These are phyloP conservation scores for Lanmaoa rubissima DNA, from an alignment of 768 basidiomycete species.

Conservation along the genomic window DNA sequence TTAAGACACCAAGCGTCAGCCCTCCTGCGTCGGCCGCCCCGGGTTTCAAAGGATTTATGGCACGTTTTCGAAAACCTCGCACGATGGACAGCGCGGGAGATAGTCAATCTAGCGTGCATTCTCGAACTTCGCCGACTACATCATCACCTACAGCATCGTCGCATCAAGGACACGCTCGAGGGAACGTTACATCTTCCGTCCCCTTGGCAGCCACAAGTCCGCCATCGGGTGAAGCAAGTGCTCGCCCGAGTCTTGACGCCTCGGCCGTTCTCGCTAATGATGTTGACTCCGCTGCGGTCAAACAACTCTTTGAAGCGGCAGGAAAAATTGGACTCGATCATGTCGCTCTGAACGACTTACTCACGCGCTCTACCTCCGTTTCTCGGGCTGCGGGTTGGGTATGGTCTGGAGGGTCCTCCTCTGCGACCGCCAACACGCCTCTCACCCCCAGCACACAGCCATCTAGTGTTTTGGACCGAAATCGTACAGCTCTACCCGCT, in stretches of 20 bases:
- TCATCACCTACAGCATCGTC: slow-evolving; percentile 35
- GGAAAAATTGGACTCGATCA: slow-evolving; percentile 74
- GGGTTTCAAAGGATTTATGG: slow-evolving; percentile 78
- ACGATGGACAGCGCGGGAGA: slow-evolving; percentile 25
- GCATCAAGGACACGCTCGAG: slow-evolving; percentile 33
- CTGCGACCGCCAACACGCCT: slow-evolving; percentile 8
- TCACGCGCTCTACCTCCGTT: slow-evolving; percentile 69
- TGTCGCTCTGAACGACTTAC: slow-evolving; percentile 62
- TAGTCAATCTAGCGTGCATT: slow-evolving; percentile 32
- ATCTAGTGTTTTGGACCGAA: slow-evolving; percentile 11
- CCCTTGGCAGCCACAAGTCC: slow-evolving; percentile 9
- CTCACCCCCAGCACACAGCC: slow-evolving; percentile 25
- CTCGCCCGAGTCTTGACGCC: slow-evolving; percentile 26
- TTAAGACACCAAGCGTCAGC: slow-evolving; percentile 53
- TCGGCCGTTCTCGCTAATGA: slow-evolving; percentile 25
- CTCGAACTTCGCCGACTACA: slow-evolving; percentile 32
- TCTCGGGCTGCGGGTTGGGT: slow-evolving; percentile 50
- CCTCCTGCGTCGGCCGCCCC: slow-evolving; percentile 74
- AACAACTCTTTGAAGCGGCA: slow-evolving; percentile 75
- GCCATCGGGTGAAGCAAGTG: slow-evolving; percentile 13
- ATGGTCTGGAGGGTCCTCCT: slow-evolving; percentile 29
- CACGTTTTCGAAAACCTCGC: slow-evolving; percentile 58
- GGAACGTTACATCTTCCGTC: slow-evolving; percentile 29
- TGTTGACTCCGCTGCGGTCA: slow-evolving; percentile 53
- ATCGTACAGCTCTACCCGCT: slow-evolving; percentile 15